Base-by-base conservation (phyloP, 2,329 filamentous ascomycete species). In the Colletotrichum viniferum region DNA sequence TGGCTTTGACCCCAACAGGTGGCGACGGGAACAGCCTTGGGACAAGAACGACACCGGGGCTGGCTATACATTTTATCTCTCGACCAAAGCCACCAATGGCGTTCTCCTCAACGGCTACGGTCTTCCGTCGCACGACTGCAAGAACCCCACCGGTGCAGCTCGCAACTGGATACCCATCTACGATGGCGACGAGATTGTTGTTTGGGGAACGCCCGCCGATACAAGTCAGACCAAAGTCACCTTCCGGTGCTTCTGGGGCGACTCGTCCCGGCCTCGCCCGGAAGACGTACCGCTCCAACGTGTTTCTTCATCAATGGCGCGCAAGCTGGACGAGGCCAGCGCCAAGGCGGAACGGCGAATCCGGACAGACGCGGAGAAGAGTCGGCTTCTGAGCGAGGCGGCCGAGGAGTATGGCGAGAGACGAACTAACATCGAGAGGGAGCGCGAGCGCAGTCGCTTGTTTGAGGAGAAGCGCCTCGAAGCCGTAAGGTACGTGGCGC, bases 61-160 rank as follows among this genome's bases (percentile, higher is more conserved):
- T 14, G 86, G 93, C 3, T 93, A 93, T 79, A 89, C 91, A 5
- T 94, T 96, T 76, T 93, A 92, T 81, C 92, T 98, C 66, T 93
- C 94, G 2, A 97, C 95, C 5, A 95, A 96, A 79, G 94, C 95
- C 5, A 93, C 92, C 8, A 87, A 88, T 32, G 95, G 95, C 24
- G 95, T 98, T 77, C 89, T 87, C 78, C 88, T 98, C 81, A 98
- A 98, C 80, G 92, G 91, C 32, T 88, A 91, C n/a, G 87, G 88
- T 55, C 85, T 98, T 28, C 86, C 83, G 3, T 90, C 92, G 3
- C 86, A 90, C 52, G 87, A 92, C 48, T 81, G 87, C 10, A 89
- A 89, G 75, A 88, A 90, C 73, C 88, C 89, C 4, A 84, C 86
- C 30, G 87, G 88, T 0, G 85, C 91, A 2, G 95, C 90, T 62